Evolutionary conservation across 2,329 filamentous ascomycete genomes (phyloP).

Genomic region (Ophiostoma sp.): DNA sequence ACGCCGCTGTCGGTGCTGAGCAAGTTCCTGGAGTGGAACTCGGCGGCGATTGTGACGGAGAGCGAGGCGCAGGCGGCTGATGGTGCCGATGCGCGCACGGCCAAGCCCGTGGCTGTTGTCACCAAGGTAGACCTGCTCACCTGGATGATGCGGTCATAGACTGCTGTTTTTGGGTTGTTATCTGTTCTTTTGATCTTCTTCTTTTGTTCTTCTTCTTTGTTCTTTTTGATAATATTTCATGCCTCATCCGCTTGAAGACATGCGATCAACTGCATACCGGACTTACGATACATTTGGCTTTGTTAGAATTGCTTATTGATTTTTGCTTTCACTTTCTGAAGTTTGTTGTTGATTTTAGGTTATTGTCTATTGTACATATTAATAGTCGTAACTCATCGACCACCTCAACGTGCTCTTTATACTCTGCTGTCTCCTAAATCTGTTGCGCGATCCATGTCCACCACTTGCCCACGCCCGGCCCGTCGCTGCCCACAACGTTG

Average conservation of each 20-base stretch:
- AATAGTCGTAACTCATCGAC: neutral
- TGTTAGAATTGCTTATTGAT: neutral
- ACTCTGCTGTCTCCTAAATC: constrained; percentile 43
- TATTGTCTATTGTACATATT: neutral
- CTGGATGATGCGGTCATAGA: constrained; percentile 68
- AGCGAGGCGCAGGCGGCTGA: constrained; percentile 33
- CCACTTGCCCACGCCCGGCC: constrained; percentile 73
- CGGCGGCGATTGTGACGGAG: constrained; percentile 89
- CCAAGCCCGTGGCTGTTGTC: constrained; percentile 80
- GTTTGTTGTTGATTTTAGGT: neutral
- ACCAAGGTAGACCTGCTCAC: constrained; percentile 94
- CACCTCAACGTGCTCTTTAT: constrained; percentile 2
- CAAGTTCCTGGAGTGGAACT: constrained; percentile 97
- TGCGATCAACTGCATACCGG: constrained; percentile 12
- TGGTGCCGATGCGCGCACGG: constrained; percentile 46
- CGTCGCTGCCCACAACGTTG: constrained; percentile 58
- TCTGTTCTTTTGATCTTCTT: neutral
- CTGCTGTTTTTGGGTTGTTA: constrained; percentile 5
- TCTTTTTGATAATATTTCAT: too few species aligned
- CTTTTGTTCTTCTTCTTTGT: neutral
- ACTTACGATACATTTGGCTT: neutral
- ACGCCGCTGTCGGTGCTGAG: constrained; percentile 78
- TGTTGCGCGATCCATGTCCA: constrained; percentile 83
- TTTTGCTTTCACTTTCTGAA: neutral
- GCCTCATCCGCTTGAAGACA: too few species aligned